Percentiles rank a stretch among this genome's conserved stretches.
These are phyloP conservation scores for Magnusiomyces ingens DNA, from an alignment of 1,139 yeast genomes.

Conservation along the genomic window DNA sequence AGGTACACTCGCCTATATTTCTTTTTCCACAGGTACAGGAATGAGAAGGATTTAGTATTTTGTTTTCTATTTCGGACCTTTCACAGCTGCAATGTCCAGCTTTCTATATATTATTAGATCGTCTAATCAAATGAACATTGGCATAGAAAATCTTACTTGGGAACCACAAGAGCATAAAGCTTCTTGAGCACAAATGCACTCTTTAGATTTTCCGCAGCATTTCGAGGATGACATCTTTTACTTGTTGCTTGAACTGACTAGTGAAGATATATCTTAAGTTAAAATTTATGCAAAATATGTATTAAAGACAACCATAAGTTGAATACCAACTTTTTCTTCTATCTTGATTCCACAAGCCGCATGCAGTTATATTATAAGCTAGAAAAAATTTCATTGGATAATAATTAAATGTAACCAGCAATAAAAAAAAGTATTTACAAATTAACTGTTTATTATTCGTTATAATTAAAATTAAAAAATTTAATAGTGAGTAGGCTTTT, in stretches of 20 bases:
- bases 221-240: conserved; percentile 4
- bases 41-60: conserved; percentile 21
- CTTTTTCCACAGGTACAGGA: conserved; percentile 40
- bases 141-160: conserved; percentile 20
- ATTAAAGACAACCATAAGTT: not conserved
- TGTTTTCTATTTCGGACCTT: conserved; percentile 33
- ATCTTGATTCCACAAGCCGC: not conserved
- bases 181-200: conserved; percentile 37
- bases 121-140: not conserved
- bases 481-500: too few species aligned
- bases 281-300: not conserved
- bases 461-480: too few species aligned
- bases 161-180: conserved; percentile 41
- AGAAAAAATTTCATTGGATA: too few species aligned
- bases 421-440: too few species aligned
- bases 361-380: too few species aligned
- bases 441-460: too few species aligned
- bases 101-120: not conserved
- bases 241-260: not conserved
- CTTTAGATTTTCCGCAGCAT: conserved; percentile 34
- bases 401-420: too few species aligned
- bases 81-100: conserved; percentile 37
- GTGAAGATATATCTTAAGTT: not conserved
- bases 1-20: conserved; percentile 31
- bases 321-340: not conserved